Conservation (phyloP, 202 grass and related monocot genomes). For the Zizania palustris region DNA sequence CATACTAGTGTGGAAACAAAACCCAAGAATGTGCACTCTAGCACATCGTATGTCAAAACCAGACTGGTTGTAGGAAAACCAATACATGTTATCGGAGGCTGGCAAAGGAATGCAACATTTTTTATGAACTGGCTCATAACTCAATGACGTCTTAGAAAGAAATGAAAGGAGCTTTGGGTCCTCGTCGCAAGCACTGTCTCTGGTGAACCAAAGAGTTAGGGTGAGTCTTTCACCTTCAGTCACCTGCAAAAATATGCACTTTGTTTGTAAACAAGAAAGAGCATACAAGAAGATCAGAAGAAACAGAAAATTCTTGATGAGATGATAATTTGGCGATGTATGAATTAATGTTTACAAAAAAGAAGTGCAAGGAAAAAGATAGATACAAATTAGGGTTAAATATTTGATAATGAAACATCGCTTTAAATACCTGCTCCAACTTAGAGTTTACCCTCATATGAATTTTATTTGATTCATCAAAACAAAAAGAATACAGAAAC, state of each 20-base stretch:
- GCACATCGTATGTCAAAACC: slow-evolving; percentile 83
- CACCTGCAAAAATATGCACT: slow-evolving; percentile 59
- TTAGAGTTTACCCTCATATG: neutral
- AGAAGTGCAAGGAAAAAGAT: neutral
- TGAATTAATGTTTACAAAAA: slow-evolving; percentile 4
- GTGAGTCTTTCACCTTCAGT: slow-evolving; percentile 93
- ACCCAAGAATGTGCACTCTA: slow-evolving; percentile 62
- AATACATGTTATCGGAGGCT: slow-evolving; percentile 87
- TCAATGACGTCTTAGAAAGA: slow-evolving; percentile 60
- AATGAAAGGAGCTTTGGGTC: slow-evolving; percentile 85
- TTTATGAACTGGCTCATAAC: slow-evolving; percentile 40
- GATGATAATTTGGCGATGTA: slow-evolving; percentile 12
- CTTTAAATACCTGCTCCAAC: neutral
- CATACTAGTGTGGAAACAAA: slow-evolving; percentile 44
- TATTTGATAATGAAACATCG: slow-evolving; percentile 5
- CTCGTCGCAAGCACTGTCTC: slow-evolving; percentile 70
- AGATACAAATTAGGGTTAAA: neutral
- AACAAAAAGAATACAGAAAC: slow-evolving; percentile 24
- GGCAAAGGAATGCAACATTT: slow-evolving; percentile 63
- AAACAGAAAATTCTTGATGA: slow-evolving; percentile 17
- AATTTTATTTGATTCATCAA: neutral
- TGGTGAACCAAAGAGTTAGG: slow-evolving; percentile 89
- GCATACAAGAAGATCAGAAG: slow-evolving; percentile 1
- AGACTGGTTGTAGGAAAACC: slow-evolving; percentile 64
- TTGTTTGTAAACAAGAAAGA: slow-evolving; percentile 35